A percentile compares a stretch with the other conserved stretches of the same genome.
These are phyloP conservation scores for Nakaseomyces kungkrabaensis DNA, from an alignment of 1,139 yeast species.

Conservation along the genomic window DNA sequence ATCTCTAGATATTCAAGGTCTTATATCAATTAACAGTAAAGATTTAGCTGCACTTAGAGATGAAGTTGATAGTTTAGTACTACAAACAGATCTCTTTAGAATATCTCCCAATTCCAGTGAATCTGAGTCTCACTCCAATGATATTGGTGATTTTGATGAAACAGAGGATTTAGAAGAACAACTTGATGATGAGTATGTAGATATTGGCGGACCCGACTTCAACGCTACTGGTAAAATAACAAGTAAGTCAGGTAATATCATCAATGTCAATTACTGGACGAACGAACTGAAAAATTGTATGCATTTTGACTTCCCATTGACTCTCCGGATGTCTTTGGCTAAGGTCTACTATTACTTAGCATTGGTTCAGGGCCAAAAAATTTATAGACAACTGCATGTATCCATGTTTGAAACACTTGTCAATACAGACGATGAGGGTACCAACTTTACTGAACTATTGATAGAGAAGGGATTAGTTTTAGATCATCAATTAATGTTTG, in stretches of 20 bases:
- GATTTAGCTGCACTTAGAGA: slow-evolving; percentile 38
- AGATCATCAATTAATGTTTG: slow-evolving; percentile 44
- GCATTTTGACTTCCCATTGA: slow-evolving; percentile 71
- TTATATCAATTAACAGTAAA: slow-evolving; percentile 55
- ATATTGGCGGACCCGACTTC: slow-evolving; percentile 38
- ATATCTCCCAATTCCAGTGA: slow-evolving; percentile 23
- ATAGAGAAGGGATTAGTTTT: slow-evolving; percentile 31
- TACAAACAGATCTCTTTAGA: slow-evolving; percentile 42
- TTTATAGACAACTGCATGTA: slow-evolving; percentile 54
- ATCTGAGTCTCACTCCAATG: slow-evolving; percentile 27
- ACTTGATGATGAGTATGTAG: slow-evolving; percentile 34
- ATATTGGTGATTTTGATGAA: slow-evolving; percentile 36
- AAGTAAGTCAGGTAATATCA: slow-evolving; percentile 62
- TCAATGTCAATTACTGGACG: slow-evolving; percentile 78
- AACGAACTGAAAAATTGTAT: slow-evolving; percentile 76
- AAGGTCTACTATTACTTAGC: slow-evolving; percentile 66
- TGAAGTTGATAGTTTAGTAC: slow-evolving; percentile 43
- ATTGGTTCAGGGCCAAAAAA: slow-evolving; percentile 64
- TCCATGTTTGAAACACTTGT: slow-evolving; percentile 51
- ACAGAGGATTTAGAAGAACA: slow-evolving; percentile 36
- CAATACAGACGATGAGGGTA: slow-evolving; percentile 24
- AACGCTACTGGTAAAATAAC: slow-evolving; percentile 48
- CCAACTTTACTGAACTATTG: slow-evolving; percentile 40
- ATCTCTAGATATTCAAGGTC: slow-evolving; percentile 68
- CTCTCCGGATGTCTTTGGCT: slow-evolving; percentile 51